phyloP scores from a whole-genome alignment of 2,329 filamentous ascomycete species.

The Fonsecaea pedrosoi region DNA sequence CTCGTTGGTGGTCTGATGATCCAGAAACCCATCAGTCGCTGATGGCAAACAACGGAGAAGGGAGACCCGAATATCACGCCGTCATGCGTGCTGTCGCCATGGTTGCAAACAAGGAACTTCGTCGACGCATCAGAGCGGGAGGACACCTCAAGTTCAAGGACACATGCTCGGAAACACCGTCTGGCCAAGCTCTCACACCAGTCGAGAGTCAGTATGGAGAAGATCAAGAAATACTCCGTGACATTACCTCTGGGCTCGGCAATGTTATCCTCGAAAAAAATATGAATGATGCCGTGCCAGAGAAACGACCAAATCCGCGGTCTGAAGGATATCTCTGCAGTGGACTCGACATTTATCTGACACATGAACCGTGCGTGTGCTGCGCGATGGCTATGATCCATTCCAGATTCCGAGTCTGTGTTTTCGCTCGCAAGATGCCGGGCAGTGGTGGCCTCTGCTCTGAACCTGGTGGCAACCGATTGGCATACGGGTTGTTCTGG shows the following conservation, averaged over 20 bases:
- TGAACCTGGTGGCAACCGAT: conserved; percentile 39
- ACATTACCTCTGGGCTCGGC: conserved; percentile 28
- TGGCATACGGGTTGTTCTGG: conserved; percentile 69
- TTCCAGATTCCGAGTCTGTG: conserved; percentile 84
- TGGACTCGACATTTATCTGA: conserved; percentile 89
- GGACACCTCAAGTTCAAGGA: conserved; percentile 38
- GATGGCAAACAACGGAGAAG: conserved; percentile 42
- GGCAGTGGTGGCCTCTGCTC: conserved; percentile 82
- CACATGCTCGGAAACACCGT: conserved; percentile 39
- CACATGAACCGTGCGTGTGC: conserved; percentile 94
- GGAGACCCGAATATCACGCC: conserved; percentile 54
- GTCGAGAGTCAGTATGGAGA: conserved; percentile 38
- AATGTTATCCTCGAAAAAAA: conserved; percentile 26
- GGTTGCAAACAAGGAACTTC: conserved; percentile 50
- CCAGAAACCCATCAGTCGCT: conserved; percentile 15
- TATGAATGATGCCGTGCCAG: conserved; percentile 16
- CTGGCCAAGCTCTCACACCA: conserved; percentile 38
- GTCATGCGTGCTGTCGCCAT: conserved; percentile 54
- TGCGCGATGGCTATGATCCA: conserved; percentile 97
- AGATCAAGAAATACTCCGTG: conserved; percentile 29
- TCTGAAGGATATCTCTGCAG: conserved; percentile 90
- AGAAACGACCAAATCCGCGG: conserved; percentile 56
- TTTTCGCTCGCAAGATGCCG: conserved; percentile 81
- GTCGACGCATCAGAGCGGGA: conserved; percentile 39
- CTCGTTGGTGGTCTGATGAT: conserved; percentile 43